These are phyloP conservation scores for Globisporangium radiosum DNA, from an alignment of 352 stramenopile genomes.

Conservation along the genomic window DNA sequence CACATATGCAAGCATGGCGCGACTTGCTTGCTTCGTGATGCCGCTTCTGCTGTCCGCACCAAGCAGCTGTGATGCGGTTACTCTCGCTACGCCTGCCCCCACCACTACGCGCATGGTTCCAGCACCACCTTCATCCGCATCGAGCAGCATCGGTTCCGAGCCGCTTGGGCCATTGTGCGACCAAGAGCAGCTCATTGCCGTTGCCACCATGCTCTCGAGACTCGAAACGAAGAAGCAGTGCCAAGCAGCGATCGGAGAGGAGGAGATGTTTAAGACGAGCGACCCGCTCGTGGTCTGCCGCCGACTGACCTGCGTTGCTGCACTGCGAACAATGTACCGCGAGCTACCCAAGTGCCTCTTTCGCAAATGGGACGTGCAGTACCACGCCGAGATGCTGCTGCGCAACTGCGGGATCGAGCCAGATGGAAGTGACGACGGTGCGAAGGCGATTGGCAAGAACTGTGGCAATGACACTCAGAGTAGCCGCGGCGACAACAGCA, in stretches of 20 bases:
- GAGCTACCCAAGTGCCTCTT: constrained; percentile 51
- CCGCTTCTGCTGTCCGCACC: background rate
- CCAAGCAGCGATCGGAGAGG: constrained; percentile 30
- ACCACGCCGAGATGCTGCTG: constrained; percentile 35
- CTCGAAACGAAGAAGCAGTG: constrained; percentile 44
- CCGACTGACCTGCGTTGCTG: constrained; percentile 27
- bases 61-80: no score
- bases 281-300: constrained; percentile 32
- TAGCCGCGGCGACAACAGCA: background rate
- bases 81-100: no score
- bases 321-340: constrained; percentile 51
- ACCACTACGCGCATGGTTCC: no score
- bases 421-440: no score
- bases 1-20: no score
- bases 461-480: no score
- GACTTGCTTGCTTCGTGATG: background rate
- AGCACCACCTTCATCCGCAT: background rate
- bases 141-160: background rate
- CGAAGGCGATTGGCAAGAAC: background rate
- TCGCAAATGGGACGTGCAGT: constrained; percentile 39
- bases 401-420: constrained; percentile 41
- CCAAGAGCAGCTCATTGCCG: constrained; percentile 28
- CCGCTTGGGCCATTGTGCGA: constrained; percentile 34
- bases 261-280: constrained; percentile 37
- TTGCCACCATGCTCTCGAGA: constrained; percentile 21